These are phyloP conservation scores for Strobilomyces confusus DNA, from an alignment of 768 basidiomycete species.

Conservation along the genomic window DNA sequence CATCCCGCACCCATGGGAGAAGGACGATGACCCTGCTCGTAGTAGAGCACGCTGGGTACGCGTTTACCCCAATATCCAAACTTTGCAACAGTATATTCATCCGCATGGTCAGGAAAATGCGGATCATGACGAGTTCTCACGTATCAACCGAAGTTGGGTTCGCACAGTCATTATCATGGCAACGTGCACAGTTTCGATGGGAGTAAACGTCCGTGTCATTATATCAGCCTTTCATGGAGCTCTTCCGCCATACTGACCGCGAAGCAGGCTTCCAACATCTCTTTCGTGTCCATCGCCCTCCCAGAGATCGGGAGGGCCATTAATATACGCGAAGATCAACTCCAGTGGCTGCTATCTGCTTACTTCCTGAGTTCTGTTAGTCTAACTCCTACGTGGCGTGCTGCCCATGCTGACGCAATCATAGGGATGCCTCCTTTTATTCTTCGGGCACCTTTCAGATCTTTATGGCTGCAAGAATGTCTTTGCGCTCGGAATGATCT, in stretches of 20 bases:
- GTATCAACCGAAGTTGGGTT: not conserved
- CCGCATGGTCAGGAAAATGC: not conserved
- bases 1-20: too few relatives aligned
- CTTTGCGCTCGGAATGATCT: not conserved
- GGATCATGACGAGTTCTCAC: not conserved
- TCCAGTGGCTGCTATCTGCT: not conserved
- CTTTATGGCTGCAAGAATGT: not conserved
- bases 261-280: not conserved
- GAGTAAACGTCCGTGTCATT: not conserved
- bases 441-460: not conserved
- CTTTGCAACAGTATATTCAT: not conserved
- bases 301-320: not conserved
- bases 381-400: not conserved
- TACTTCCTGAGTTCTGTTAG: not conserved
- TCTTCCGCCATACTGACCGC: not conserved
- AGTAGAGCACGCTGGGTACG: not conserved
- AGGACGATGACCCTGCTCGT: not conserved
- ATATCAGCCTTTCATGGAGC: too few relatives aligned
- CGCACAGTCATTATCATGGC: not conserved
- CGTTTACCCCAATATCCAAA: not conserved
- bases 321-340: not conserved
- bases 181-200: not conserved
- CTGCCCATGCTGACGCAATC: not conserved
- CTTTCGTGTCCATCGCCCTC: not conserved
- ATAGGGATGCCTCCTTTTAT: not conserved